Conservation (phyloP, 1,284 basidiomycete species). For the Dichomitus squalens region DNA sequence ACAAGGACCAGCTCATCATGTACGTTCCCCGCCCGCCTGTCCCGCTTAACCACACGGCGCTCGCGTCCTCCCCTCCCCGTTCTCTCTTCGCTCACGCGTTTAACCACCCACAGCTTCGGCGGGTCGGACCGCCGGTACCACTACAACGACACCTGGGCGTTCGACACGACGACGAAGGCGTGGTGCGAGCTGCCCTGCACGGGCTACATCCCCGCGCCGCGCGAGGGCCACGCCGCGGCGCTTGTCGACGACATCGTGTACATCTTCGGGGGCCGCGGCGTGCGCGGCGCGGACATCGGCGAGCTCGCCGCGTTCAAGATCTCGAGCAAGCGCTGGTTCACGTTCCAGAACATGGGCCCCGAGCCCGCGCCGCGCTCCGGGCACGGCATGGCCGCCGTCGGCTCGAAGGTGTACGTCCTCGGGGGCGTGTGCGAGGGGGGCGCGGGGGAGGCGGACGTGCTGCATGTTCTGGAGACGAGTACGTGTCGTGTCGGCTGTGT, state of each 20-base stretch:
- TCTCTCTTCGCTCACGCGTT: background rate
- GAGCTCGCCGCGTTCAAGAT: conserved; percentile 97
- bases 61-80: background rate
- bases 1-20: conserved; percentile 83
- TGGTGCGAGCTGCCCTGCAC: conserved; percentile 95
- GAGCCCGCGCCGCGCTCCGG: conserved; percentile 66
- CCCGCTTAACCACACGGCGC: background rate
- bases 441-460: conserved; percentile 49
- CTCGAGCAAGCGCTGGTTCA: conserved; percentile 82
- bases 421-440: conserved; percentile 54
- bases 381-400: conserved; percentile 69
- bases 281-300: conserved; percentile 93
- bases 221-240: conserved; percentile 94
- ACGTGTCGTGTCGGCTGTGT: conserved; percentile 2
- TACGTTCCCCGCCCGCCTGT: conserved; percentile 30
- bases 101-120: conserved; percentile 69
- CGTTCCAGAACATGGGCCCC: conserved; percentile 81
- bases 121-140: conserved; percentile 96
- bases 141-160: conserved; percentile 98
- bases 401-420: conserved; percentile 68
- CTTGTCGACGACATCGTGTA: conserved; percentile 77
- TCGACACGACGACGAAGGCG: conserved; percentile 75
- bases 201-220: conserved; percentile 93
- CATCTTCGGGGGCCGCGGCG: conserved; percentile 93
- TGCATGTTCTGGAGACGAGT: conserved; percentile 90